Evolutionary conservation across 805 yeast genomes (phyloP), one percentile per base, ranked within the genome.

Genomic region (Diddensiella santjacobensis): DNA sequence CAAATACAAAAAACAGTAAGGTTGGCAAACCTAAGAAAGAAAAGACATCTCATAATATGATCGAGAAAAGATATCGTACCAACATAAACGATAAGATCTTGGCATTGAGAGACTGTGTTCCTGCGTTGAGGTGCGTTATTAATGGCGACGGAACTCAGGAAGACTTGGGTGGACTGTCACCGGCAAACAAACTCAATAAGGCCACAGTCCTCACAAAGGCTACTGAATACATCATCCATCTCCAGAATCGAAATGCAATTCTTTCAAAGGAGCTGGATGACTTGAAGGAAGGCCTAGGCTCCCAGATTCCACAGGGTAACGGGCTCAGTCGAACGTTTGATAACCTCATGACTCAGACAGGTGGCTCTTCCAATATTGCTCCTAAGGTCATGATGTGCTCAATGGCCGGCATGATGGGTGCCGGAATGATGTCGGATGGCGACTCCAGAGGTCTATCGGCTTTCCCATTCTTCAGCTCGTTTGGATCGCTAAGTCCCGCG

Each of bases 1-100:
- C 10, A 17, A 44, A 29, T 39, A 22, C 40, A 18, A 45, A 43
- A 18, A 19, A 48, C 19, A 42, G 57, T 39, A 63, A 58, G 49
- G 55, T 64, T 33, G 40, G 53, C 13, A 65, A 65, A 50, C 65
- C 63, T 10, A 60, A 58, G 49, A 66, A 65, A 56, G 65, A 75
- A 47, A 76, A 83, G 65, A 73, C 81, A 1, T 76, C 87, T 4
- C 95, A 86, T 66, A 86, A 85, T 60, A 79, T 84, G 72, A 82
- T 86, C 56, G 95, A 87, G 62, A 85, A 85, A 67, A 81, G 84
- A 60, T 87, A 87, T 65, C 67, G 95, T 56, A 82, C 86, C 18
- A 85, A 86, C 59, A 83, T 86, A 55, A 86, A 84, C 59, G 72
- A 83, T 46, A 83, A 81, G 63, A 84, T 86, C 41, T 55, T 77